Conservation (phyloP, 1,284 basidiomycete species). For the Golubevia pallescens region DNA sequence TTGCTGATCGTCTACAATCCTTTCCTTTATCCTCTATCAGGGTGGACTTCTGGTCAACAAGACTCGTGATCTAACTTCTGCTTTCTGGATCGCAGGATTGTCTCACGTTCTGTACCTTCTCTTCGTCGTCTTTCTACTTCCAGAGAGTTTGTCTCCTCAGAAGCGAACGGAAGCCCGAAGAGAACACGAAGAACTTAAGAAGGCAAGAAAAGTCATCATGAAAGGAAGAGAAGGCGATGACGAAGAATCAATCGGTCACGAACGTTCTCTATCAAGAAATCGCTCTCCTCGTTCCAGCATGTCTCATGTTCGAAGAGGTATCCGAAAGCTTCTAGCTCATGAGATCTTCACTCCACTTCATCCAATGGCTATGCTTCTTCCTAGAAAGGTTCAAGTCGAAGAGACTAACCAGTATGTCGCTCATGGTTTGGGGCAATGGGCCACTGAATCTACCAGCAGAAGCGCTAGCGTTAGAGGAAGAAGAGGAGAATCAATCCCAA, state of each 20-base stretch:
- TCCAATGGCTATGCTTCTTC: constrained; percentile 30
- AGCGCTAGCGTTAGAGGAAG: constrained; percentile 1
- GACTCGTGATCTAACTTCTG: constrained; percentile 31
- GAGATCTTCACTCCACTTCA: constrained; percentile 5
- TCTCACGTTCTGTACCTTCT: constrained; percentile 41
- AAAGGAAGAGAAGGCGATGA: constrained; percentile 4
- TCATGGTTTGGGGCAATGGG: not conserved
- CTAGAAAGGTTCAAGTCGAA: constrained; percentile 25
- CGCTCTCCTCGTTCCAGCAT: too few relatives aligned
- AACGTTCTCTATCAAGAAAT: not conserved
- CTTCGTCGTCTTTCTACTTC: constrained; percentile 34
- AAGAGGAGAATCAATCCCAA: constrained; percentile 12
- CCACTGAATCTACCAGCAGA: not conserved
- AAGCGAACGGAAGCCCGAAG: constrained; percentile 15
- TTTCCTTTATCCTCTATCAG: constrained; percentile 43
- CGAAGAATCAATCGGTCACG: constrained; percentile 1
- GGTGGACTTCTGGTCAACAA: constrained; percentile 49
- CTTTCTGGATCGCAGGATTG: constrained; percentile 41
- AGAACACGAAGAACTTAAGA: constrained; percentile 17
- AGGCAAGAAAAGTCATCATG: not conserved
- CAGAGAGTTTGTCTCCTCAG: constrained; percentile 44
- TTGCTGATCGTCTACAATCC: too few relatives aligned
- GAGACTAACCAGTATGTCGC: constrained; percentile 3
- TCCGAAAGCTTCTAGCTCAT: not conserved
- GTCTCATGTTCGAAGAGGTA: too few relatives aligned